Evolutionary conservation across 2,329 filamentous ascomycete species (phyloP).

Genomic region (Venturia carpophila): DNA sequence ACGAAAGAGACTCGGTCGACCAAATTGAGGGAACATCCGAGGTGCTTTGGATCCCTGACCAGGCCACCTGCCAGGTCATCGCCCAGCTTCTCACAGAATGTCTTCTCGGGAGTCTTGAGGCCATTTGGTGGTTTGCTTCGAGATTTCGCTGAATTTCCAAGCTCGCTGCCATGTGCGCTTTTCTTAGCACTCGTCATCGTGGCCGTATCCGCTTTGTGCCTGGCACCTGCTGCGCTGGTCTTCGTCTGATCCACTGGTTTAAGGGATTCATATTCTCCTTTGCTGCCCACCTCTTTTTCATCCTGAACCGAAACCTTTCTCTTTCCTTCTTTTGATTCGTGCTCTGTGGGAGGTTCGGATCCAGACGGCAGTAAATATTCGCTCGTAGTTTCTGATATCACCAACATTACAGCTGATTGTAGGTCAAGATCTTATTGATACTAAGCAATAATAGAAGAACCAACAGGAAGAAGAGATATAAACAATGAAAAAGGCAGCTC

Average conservation of each 20-base stretch:
- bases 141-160: not conserved
- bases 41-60: not conserved
- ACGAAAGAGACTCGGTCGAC: conserved; percentile 13
- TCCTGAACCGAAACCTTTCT: not conserved
- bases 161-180: not conserved
- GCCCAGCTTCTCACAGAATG: conserved; percentile 6
- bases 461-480: not conserved
- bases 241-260: not conserved
- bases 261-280: not conserved
- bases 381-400: not conserved
- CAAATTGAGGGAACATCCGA: conserved; percentile 2
- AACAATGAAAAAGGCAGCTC: not conserved
- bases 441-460: not conserved
- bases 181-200: not conserved
- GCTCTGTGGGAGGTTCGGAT: not conserved
- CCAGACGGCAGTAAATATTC: not conserved
- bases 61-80: conserved; percentile 9
- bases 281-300: not conserved
- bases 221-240: not conserved
- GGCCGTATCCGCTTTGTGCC: not conserved
- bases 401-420: not conserved
- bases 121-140: not conserved
- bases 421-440: not conserved
- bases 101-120: conserved; percentile 5
- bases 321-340: not conserved